phyloP scores from a whole-genome alignment of 1,284 basidiomycete species.

The Ceratobasidium sp. region DNA sequence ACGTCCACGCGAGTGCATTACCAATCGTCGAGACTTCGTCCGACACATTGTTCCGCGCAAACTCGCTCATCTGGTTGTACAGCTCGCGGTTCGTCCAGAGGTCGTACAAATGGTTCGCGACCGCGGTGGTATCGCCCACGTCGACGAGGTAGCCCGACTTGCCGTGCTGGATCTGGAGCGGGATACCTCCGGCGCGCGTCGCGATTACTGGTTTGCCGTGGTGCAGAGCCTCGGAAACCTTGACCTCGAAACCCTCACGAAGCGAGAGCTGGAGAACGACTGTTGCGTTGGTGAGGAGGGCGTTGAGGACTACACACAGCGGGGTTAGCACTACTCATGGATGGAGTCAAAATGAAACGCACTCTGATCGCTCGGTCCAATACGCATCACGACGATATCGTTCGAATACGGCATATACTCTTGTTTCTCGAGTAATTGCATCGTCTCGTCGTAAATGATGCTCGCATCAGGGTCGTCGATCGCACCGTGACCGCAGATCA shows the following conservation, averaged over 20 bases:
- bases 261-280: conserved; percentile 82
- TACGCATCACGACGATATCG: conserved; percentile 77
- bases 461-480: conserved; percentile 88
- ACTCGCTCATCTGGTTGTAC: conserved; percentile 73
- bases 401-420: conserved; percentile 45
- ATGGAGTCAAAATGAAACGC: conserved; percentile 55
- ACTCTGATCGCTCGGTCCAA: conserved; percentile 85
- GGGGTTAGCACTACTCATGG: not conserved
- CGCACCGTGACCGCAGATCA: conserved; percentile 88
- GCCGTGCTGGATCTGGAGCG: conserved; percentile 85
- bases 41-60: conserved; percentile 78
- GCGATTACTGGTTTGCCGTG: conserved; percentile 86
- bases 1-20: conserved; percentile 83
- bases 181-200: conserved; percentile 86
- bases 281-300: conserved; percentile 79
- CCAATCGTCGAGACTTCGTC: conserved; percentile 86
- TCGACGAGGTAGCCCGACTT: conserved; percentile 85
- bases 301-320: conserved; percentile 73
- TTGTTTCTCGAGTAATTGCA: conserved; percentile 45
- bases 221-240: conserved; percentile 90
- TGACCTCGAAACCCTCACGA: conserved; percentile 92
- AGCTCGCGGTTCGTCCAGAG: conserved; percentile 78
- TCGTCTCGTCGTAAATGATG: conserved; percentile 50
- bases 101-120: conserved; percentile 79
- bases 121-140: conserved; percentile 76